phyloP scores from a whole-genome alignment of 176 grass and related monocot species.

The Eragrostis nindensis region DNA sequence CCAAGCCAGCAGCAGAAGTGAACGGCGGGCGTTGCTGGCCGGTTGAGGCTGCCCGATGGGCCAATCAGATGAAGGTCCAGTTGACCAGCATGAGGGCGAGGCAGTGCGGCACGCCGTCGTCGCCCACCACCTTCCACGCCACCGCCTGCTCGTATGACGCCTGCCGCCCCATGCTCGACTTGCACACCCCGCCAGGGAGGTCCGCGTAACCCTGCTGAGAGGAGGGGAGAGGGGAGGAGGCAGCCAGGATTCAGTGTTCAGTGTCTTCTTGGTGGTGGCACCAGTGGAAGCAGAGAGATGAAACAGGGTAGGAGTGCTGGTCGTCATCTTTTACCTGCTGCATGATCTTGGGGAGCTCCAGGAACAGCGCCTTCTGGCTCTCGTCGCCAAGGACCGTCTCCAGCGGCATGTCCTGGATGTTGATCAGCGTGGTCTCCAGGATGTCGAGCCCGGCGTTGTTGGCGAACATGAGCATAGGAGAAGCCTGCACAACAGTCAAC shows the following conservation, averaged over 20 bases:
- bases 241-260: neutral
- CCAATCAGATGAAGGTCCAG: slow-evolving; percentile 95
- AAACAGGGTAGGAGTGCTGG: no score
- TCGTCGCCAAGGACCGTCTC: slow-evolving; percentile 73
- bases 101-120: slow-evolving; percentile 68
- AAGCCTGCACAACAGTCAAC: slow-evolving; percentile 41
- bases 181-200: slow-evolving; percentile 73
- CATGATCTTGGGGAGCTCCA: slow-evolving; percentile 87
- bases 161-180: slow-evolving; percentile 85
- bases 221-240: neutral
- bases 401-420: slow-evolving; percentile 83
- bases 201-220: slow-evolving; percentile 61
- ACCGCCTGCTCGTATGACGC: slow-evolving; percentile 72
- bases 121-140: slow-evolving; percentile 83
- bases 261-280: neutral
- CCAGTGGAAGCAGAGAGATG: neutral
- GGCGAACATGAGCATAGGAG: slow-evolving; percentile 76
- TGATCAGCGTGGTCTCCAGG: slow-evolving; percentile 84
- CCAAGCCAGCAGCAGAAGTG: neutral
- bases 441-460: slow-evolving; percentile 90
- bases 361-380: slow-evolving; percentile 58
- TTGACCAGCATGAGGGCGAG: slow-evolving; percentile 91
- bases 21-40: neutral
- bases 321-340: slow-evolving; percentile 66
- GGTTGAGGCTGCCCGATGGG: no score